Percentiles rank a stretch among this genome's conserved stretches.
Evolutionary conservation across 139 green algal species (phyloP).

Genomic region (Trebouxia sp.): DNA sequence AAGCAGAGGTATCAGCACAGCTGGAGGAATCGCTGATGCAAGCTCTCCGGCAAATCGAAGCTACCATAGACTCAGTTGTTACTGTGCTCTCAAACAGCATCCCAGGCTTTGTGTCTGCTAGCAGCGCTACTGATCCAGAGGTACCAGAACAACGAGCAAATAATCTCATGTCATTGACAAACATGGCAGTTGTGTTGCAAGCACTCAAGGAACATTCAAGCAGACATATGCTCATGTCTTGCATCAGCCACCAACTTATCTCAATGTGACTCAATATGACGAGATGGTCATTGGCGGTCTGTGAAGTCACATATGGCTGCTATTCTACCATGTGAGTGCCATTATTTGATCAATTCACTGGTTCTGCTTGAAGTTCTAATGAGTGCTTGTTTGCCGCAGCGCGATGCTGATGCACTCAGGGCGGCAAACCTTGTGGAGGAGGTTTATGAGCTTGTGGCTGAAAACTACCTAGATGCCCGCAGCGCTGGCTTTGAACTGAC

Average conservation of each 20-base stretch:
- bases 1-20: not conserved
- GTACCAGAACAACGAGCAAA: not conserved
- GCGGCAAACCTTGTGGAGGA: conserved; percentile 53
- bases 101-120: not conserved
- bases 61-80: conserved; percentile 18
- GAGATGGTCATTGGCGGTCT: not conserved
- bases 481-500: conserved; percentile 52
- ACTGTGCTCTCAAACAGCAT: not conserved
- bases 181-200: not conserved
- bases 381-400: not conserved
- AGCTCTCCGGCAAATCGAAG: conserved; percentile 12
- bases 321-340: too few species aligned
- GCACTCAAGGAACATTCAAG: not conserved
- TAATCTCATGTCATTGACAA: not conserved
- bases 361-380: too few species aligned
- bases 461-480: conserved; percentile 77
- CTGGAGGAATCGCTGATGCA: conserved; percentile 22
- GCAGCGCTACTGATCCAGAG: not conserved
- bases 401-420: not conserved
- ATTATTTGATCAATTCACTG: too few species aligned
- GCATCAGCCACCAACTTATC: not conserved
- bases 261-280: not conserved
- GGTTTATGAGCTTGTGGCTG: conserved; percentile 74
- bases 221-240: not conserved
- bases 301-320: not conserved